phyloP scores from a whole-genome alignment of 129 eudicot genomes.

The Flaveria linearis region DNA sequence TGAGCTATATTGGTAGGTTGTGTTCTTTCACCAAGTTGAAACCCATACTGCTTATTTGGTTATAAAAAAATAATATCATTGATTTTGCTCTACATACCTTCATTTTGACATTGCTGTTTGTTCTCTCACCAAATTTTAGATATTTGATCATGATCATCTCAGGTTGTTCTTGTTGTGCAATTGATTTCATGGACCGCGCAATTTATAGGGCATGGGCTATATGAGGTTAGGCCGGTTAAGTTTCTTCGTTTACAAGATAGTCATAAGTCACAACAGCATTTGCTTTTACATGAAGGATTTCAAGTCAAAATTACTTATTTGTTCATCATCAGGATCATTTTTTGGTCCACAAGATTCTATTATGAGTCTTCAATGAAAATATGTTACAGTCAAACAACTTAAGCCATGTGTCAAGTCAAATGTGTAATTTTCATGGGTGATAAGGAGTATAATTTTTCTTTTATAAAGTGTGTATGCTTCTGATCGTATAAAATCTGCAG shows the following conservation, averaged over 20 bases:
- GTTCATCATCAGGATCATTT: no score
- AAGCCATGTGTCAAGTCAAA: slow-evolving; percentile 10
- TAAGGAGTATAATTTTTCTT: not conserved
- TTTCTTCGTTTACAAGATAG: not conserved
- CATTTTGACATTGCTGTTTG: not conserved
- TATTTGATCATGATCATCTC: slow-evolving; percentile 15
- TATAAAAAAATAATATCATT: not conserved
- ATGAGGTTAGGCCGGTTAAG: slow-evolving; percentile 41
- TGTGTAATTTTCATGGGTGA: not conserved
- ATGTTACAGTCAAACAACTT: not conserved
- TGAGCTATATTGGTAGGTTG: not conserved
- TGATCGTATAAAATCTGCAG: slow-evolving; percentile 32
- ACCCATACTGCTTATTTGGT: not conserved
- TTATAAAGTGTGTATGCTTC: not conserved
- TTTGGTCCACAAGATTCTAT: not conserved
- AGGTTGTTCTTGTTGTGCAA: slow-evolving; percentile 60
- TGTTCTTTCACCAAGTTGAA: no score
- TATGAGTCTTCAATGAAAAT: not conserved
- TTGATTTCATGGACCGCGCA: slow-evolving; percentile 55
- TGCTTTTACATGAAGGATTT: not conserved
- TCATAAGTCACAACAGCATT: not conserved
- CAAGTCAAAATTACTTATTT: not conserved
- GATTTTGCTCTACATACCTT: not conserved
- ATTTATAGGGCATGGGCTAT: slow-evolving; percentile 57
- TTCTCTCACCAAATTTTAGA: not conserved